phyloP scores from a whole-genome alignment of 2,329 filamentous ascomycete genomes.

The Didymosphaeria variabile region DNA sequence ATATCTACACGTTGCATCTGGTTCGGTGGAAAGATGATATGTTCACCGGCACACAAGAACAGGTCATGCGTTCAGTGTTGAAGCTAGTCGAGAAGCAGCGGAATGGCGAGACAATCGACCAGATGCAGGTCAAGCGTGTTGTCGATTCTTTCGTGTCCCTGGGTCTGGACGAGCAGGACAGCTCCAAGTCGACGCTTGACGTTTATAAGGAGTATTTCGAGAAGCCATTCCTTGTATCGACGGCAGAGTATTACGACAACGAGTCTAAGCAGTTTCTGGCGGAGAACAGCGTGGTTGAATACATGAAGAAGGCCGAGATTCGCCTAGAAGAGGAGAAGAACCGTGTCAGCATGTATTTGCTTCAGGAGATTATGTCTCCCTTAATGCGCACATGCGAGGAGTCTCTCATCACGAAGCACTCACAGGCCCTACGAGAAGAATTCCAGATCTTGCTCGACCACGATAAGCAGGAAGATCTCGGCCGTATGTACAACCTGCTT shows the following conservation, averaged over 20 bases:
- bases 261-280: slow-evolving; percentile 95
- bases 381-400: slow-evolving; percentile 89
- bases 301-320: slow-evolving; percentile 98
- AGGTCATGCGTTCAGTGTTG: slow-evolving; percentile 94
- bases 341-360: slow-evolving; percentile 89
- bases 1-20: slow-evolving; percentile 95
- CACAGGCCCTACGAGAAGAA: slow-evolving; percentile 85
- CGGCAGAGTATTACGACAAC: slow-evolving; percentile 83
- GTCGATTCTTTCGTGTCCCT: slow-evolving; percentile 95
- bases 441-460: slow-evolving; percentile 95
- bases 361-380: slow-evolving; percentile 84
- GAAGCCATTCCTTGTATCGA: slow-evolving; percentile 86
- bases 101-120: slow-evolving; percentile 97
- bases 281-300: slow-evolving; percentile 97
- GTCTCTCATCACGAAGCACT: slow-evolving; percentile 89
- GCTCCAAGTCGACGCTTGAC: slow-evolving; percentile 91
- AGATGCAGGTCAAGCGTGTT: slow-evolving; percentile 94
- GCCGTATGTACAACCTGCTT: slow-evolving; percentile 92
- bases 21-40: slow-evolving; percentile 95
- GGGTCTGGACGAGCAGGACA: slow-evolving; percentile 91
- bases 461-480: slow-evolving; percentile 93
- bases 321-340: slow-evolving; percentile 93
- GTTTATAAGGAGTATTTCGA: slow-evolving; percentile 95
- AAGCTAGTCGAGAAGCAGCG: slow-evolving; percentile 97
- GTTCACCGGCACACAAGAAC: slow-evolving; percentile 81